These are phyloP conservation scores for Persicaria maculosa DNA, from an alignment of 148 eudicot genomes.

Conservation along the genomic window DNA sequence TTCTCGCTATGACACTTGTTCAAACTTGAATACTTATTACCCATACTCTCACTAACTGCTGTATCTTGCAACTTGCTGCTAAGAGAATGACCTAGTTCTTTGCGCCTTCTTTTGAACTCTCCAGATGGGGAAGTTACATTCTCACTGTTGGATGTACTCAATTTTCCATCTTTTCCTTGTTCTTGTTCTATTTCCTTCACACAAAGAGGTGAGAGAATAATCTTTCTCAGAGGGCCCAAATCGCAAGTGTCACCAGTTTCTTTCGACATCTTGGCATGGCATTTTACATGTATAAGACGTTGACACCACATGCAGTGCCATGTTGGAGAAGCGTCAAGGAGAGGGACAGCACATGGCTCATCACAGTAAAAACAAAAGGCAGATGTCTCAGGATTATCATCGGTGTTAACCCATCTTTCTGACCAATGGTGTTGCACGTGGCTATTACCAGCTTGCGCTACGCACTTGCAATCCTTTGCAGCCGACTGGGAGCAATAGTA, in stretches of 20 bases:
- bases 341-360: constrained; percentile 80
- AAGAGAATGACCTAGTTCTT: constrained; percentile 30
- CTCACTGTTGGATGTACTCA: constrained; percentile 43
- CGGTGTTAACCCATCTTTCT: constrained; percentile 68
- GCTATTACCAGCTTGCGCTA: constrained; percentile 61
- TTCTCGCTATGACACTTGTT: constrained; percentile 44
- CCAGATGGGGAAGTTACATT: constrained; percentile 34
- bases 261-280: constrained; percentile 71
- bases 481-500: constrained; percentile 63
- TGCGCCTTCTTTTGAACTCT: constrained; percentile 60
- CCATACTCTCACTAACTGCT: constrained; percentile 24
- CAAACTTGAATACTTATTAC: constrained; percentile 26
- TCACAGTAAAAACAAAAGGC: constrained; percentile 78
- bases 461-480: constrained; percentile 79
- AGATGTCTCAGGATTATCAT: constrained; percentile 73
- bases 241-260: constrained; percentile 75
- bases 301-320: constrained; percentile 95
- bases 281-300: constrained; percentile 70
- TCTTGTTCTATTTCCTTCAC: constrained; percentile 57
- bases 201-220: constrained; percentile 68
- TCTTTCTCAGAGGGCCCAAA: constrained; percentile 61
- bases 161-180: constrained; percentile 25
- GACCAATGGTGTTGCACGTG: constrained; percentile 88
- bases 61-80: constrained; percentile 48
- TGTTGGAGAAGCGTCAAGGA: constrained; percentile 67